Evolutionary conservation across 108 stramenopile genomes (phyloP), one percentile per base, ranked within the genome.

Genomic region (Chaetoceros muelleri): DNA sequence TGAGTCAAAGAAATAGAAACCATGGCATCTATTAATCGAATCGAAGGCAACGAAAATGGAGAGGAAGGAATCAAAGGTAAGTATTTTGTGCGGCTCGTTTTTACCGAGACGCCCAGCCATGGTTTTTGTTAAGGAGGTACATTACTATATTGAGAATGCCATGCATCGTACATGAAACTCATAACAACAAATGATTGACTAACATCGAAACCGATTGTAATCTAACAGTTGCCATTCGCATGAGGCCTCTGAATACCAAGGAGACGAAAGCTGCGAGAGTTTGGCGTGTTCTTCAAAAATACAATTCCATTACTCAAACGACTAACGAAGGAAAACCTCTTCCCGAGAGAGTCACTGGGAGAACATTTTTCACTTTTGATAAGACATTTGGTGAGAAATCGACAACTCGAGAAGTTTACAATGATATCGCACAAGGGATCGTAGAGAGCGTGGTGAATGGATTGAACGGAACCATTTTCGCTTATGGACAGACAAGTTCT

Each of bases 401-500:
- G 0, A 66, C 76, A 21, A 97, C 96, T n/a, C 48, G 51, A 27
- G 62, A 90, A 16, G 96, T 99, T 1, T 97, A 99, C 64, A 72
- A 89, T 8, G 85, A 75, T 44, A 74, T 90, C 1, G 93, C 93
- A 0, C 70, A 70, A 45, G 81, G 79, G 0, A 95, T 99, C 46
- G 97, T 99, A 1, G 60, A 64, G 1, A 77, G 81, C 30, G 96
- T 87, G 1, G 70, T 91, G 2, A 72, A 67, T 45, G 99, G 99
- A 48, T 85, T 96, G 72, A 98, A 99, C 65, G 99, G 98, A 40
- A 96, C 95, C 0, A 93, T 97, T 19, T 97, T 95, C 67, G 94
- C 94, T 17, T 95, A 97, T 66, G 95, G 94, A 23, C 93, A 95
- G 67, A 95, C 94, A 18, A 84, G 82, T 1, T 71, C 71, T 51